These are phyloP conservation scores for Volvox carteri DNA, from an alignment of 163 green algal genomes.

Conservation along the genomic window DNA sequence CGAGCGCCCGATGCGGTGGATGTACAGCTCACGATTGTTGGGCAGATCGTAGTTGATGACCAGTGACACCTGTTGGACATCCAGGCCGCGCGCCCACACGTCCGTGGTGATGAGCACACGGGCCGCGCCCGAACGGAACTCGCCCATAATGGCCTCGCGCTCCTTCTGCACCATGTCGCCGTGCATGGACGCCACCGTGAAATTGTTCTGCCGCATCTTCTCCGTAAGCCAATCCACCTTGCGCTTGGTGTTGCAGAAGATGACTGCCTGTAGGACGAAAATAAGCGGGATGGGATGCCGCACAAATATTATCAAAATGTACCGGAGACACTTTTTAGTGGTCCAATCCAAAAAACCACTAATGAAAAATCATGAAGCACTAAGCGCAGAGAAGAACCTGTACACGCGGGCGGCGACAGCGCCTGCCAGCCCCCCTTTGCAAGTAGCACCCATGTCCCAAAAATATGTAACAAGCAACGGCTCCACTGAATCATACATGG, in stretches of 20 bases:
- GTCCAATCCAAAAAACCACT: too few species aligned
- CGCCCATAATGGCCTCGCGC: constrained; percentile 97
- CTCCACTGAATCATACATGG: too few species aligned
- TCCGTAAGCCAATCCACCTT: constrained; percentile 99
- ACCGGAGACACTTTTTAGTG: too few species aligned
- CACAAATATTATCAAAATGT: too few species aligned
- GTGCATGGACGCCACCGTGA: constrained; percentile 97
- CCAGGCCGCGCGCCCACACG: constrained; percentile 97
- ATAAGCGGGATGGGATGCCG: too few species aligned
- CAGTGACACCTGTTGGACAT: constrained; percentile 98
- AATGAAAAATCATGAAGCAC: too few species aligned
- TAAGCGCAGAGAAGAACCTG: too few species aligned
- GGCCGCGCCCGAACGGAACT: constrained; percentile 91
- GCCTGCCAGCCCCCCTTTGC: too few species aligned
- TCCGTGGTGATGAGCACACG: constrained; percentile 99
- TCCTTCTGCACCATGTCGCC: constrained; percentile 99
- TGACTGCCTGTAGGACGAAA: constrained; percentile 88
- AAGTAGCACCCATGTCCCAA: too few species aligned
- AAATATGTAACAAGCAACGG: too few species aligned
- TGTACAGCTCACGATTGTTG: constrained; percentile 98
- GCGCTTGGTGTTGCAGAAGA: constrained; percentile 99
- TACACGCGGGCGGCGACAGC: too few species aligned
- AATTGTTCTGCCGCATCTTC: constrained; percentile 98
- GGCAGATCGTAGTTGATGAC: constrained; percentile 99
- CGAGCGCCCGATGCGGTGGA: constrained; percentile 95